These are phyloP conservation scores for Cladosporium velox DNA, from an alignment of 2,329 filamentous ascomycete genomes.

Conservation along the genomic window DNA sequence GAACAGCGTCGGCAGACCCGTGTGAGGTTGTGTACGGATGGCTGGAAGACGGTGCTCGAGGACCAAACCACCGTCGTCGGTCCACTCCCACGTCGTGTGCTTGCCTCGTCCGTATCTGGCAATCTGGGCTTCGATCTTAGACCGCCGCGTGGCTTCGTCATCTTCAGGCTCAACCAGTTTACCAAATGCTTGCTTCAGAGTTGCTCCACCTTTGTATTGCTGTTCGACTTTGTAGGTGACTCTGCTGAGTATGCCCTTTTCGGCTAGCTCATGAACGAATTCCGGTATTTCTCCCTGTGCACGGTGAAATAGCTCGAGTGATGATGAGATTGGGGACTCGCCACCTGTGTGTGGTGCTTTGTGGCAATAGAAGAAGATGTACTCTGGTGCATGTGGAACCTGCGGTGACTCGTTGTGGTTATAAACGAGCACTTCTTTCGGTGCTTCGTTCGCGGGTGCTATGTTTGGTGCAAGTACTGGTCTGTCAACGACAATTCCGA, in stretches of 20 bases:
- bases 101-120: conserved; percentile 48
- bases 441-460: conserved; percentile 52
- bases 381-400: conserved; percentile 54
- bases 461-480: conserved; percentile 49
- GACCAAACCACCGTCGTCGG: conserved; percentile 43
- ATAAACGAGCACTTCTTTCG: conserved; percentile 52
- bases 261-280: conserved; percentile 46
- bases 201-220: conserved; percentile 52
- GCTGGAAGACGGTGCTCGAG: conserved; percentile 50
- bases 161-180: conserved; percentile 50
- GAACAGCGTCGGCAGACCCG: conserved; percentile 50
- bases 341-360: conserved; percentile 40
- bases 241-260: conserved; percentile 49
- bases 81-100: conserved; percentile 53
- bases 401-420: conserved; percentile 56
- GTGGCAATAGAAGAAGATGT: conserved; percentile 54
- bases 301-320: conserved; percentile 49
- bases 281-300: conserved; percentile 51
- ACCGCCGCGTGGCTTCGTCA: conserved; percentile 43
- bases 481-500: conserved; percentile 53
- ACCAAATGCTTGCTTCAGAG: conserved; percentile 50
- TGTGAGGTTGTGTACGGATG: conserved; percentile 51
- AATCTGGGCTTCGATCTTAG: conserved; percentile 55
- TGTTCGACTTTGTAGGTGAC: conserved; percentile 47
- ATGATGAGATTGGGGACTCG: conserved; percentile 53